phyloP scores from a whole-genome alignment of 1,284 basidiomycete species.

The Heliocybe sulcata region DNA sequence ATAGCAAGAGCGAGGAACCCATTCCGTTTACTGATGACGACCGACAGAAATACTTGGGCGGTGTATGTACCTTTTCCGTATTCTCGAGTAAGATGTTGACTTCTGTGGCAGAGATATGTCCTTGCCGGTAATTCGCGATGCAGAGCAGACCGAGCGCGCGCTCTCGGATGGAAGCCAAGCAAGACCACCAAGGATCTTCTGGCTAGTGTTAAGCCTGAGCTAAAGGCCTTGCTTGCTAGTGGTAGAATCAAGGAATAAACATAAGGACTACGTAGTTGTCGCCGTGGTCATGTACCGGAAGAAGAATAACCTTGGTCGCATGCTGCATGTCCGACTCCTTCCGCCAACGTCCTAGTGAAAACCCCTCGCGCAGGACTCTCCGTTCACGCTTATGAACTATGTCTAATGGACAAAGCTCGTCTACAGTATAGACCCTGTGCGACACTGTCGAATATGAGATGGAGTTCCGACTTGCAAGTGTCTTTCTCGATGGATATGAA shows the following conservation, averaged over 20 bases:
- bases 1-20: constrained; percentile 26
- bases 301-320: no score
- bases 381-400: no score
- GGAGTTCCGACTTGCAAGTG: no score
- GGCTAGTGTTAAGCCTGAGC: constrained; percentile 22
- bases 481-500: no score
- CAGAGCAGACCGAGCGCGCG: constrained; percentile 27
- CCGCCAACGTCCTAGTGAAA: no score
- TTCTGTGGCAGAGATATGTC: not conserved
- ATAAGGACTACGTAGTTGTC: no score
- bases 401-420: no score
- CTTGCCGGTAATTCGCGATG: constrained; percentile 33
- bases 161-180: constrained; percentile 32
- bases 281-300: no score
- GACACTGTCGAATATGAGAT: no score
- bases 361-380: no score
- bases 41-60: constrained; percentile 23
- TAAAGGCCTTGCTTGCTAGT: constrained; percentile 10
- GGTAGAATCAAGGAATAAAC: constrained; percentile 10
- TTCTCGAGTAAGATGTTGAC: not conserved
- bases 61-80: constrained; percentile 13
- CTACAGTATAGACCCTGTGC: no score
- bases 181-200: constrained; percentile 25
- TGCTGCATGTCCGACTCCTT: no score
- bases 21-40: constrained; percentile 34